Evolutionary conservation across 2,329 filamentous ascomycete species (phyloP), one percentile per base, ranked within the genome.

Genomic region (Ceratocystis huliohia): DNA sequence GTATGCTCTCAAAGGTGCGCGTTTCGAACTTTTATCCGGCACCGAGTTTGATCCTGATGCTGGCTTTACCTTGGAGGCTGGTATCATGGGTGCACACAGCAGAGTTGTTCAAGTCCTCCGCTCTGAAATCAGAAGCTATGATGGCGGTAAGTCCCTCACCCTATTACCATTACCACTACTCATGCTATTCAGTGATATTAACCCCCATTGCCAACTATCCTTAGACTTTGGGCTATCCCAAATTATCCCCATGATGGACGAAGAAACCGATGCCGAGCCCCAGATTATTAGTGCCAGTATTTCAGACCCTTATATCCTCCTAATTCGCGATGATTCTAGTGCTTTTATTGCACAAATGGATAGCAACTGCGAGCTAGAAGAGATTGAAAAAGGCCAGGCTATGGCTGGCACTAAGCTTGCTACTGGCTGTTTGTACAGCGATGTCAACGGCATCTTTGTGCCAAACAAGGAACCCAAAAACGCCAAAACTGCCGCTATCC

Each of bases 21-120:
- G 85, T 2, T 85, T 95, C 67, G 87, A 91, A 73, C 84, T 88
- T 48, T 81, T 93, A 6, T 84, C 84, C 45, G 90, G 88, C 48
- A 91, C 91, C 0, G 94, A 99, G 72, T 96, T 97, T 73, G 95
- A 99, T 69, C 86, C 88, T 3, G 89, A 90, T 59, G 90, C 92
- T 69, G 94, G 92, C 30, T 84, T 87, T 41, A 96, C 94, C 0
- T 81, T 97, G 61, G 88, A 95, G 70, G 88, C 94, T 20, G 90
- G 89, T 17, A 88, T 88, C 0, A 84, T 99, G 75, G 88, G 88
- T n/a, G 84, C 84, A 64, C 85, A 89, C 68, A 89, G 84, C 73
- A 85, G 91, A 67, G 86, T 97, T 44, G 87, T 97, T 17, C 94
- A 97, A 73, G 87, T 96, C 1, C 80, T 96, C 65, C 88, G 87